phyloP scores from a whole-genome alignment of 2,329 filamentous ascomycete species.

The Exserohilum rostratum region DNA sequence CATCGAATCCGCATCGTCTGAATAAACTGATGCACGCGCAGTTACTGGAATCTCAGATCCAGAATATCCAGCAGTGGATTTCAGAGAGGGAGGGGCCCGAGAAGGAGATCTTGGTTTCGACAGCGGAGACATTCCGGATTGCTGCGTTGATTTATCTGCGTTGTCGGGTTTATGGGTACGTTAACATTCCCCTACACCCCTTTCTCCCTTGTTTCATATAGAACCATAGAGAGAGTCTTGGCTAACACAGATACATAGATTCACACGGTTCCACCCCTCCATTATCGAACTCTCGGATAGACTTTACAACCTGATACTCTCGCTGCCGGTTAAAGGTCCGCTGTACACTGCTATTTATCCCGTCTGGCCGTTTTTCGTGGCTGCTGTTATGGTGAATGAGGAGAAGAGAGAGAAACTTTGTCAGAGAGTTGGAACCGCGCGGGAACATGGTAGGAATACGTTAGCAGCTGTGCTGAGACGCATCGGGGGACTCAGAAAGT shows the following conservation, averaged over 20 bases:
- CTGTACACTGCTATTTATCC: slow-evolving; percentile 44
- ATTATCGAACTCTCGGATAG: slow-evolving; percentile 37
- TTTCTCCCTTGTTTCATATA: not conserved
- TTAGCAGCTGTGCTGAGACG: slow-evolving; percentile 39
- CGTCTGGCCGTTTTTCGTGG: slow-evolving; percentile 43
- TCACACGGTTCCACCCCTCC: slow-evolving; percentile 40
- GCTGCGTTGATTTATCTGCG: slow-evolving; percentile 42
- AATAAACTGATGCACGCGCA: slow-evolving; percentile 34
- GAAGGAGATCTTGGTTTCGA: slow-evolving; percentile 36
- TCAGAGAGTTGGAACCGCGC: slow-evolving; percentile 39
- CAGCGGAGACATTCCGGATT: slow-evolving; percentile 40
- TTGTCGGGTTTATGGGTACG: slow-evolving; percentile 41
- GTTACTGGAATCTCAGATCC: slow-evolving; percentile 33
- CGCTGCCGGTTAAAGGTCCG: slow-evolving; percentile 39
- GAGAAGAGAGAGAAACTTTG: slow-evolving; percentile 42
- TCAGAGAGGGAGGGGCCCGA: slow-evolving; percentile 28
- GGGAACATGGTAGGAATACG: slow-evolving; percentile 42
- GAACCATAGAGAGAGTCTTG: too few species aligned
- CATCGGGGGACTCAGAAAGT: slow-evolving; percentile 37
- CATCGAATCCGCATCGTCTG: slow-evolving; percentile 16
- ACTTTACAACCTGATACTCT: slow-evolving; percentile 31
- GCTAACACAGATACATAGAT: slow-evolving; percentile 20
- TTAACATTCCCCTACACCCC: not conserved
- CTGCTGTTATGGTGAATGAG: slow-evolving; percentile 38
- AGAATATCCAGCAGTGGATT: slow-evolving; percentile 38